A percentile compares a stretch with the other conserved stretches of the same genome.
Conservation (phyloP, 495 filamentous ascomycete species). For the Aspergillus affinis region DNA sequence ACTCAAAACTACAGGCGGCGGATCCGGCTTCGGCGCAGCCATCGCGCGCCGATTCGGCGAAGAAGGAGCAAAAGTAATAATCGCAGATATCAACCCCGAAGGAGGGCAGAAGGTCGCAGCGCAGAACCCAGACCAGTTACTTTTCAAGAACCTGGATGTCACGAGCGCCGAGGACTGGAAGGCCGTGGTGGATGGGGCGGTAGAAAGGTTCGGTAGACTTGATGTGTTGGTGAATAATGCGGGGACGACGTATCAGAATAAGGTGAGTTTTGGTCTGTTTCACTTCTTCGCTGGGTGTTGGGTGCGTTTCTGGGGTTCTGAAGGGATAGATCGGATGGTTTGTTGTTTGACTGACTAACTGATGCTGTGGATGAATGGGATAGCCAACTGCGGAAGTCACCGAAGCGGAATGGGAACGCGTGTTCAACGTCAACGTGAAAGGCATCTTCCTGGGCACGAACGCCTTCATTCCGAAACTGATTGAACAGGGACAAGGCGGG, state of each 20-base stretch:
- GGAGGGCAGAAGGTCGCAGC: conserved; percentile 48
- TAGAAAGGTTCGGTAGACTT: conserved; percentile 50
- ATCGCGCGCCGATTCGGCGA: conserved; percentile 56
- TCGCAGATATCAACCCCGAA: conserved; percentile 58
- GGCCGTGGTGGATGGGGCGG: conserved; percentile 41
- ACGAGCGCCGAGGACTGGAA: conserved; percentile 52
- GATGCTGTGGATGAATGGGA: neutral
- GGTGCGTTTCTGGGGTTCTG: no score
- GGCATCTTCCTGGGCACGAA: conserved; percentile 57
- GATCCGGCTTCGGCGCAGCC: conserved; percentile 59
- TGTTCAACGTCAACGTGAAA: conserved; percentile 67
- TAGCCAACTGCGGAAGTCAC: conserved; percentile 61
- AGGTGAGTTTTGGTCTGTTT: conserved; percentile 30
- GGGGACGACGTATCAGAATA: conserved; percentile 68
- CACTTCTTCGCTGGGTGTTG: no score
- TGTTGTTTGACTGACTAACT: conserved; percentile 1
- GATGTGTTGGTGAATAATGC: conserved; percentile 71
- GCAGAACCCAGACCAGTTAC: conserved; percentile 37
- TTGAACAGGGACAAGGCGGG: conserved; percentile 58
- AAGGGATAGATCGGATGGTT: no score
- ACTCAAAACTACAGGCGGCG: conserved; percentile 32
- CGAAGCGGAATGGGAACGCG: conserved; percentile 64
- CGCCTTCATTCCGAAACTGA: conserved; percentile 52
- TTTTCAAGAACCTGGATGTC: conserved; percentile 52
- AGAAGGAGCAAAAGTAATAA: conserved; percentile 58